Conservation (phyloP, 176 grass and related monocot genomes). For the Aegilops speltoides region DNA sequence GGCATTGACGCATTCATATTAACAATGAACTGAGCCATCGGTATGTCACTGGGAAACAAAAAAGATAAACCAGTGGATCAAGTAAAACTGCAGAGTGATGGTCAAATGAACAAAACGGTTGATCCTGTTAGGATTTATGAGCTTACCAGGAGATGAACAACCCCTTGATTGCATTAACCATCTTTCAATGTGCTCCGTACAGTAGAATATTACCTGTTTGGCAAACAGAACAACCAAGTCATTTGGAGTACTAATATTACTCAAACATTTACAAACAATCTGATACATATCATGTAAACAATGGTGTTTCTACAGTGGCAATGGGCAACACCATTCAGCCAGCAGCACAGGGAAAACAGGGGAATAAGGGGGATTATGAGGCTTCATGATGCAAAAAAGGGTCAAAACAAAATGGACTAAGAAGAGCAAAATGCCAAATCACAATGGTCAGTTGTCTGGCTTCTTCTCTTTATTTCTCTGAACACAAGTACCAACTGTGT, state of each 20-base stretch:
- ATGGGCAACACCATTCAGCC: neutral
- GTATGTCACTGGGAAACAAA: slow-evolving; percentile 54
- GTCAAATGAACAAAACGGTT: neutral
- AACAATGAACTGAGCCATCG: slow-evolving; percentile 90
- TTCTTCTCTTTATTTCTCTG: neutral
- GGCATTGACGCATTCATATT: slow-evolving; percentile 79
- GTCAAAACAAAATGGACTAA: neutral
- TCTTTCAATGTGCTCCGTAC: slow-evolving; percentile 10
- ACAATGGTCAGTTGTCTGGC: neutral
- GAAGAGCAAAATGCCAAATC: neutral
- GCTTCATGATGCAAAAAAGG: neutral
- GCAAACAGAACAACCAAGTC: neutral
- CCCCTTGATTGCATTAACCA: slow-evolving; percentile 96
- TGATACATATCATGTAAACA: neutral
- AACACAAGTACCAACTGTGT: no score
- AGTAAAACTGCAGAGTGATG: neutral
- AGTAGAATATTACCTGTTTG: slow-evolving; percentile 2
- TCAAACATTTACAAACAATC: neutral
- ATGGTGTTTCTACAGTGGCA: neutral
- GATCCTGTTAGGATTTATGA: neutral
- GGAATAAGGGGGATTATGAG: neutral
- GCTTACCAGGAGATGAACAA: slow-evolving; percentile 90
- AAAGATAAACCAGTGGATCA: neutral
- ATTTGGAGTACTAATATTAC: neutral
- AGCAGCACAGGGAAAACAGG: neutral